Conservation (phyloP, 2,329 filamentous ascomycete genomes). For the Rutstroemia sydowiana region DNA sequence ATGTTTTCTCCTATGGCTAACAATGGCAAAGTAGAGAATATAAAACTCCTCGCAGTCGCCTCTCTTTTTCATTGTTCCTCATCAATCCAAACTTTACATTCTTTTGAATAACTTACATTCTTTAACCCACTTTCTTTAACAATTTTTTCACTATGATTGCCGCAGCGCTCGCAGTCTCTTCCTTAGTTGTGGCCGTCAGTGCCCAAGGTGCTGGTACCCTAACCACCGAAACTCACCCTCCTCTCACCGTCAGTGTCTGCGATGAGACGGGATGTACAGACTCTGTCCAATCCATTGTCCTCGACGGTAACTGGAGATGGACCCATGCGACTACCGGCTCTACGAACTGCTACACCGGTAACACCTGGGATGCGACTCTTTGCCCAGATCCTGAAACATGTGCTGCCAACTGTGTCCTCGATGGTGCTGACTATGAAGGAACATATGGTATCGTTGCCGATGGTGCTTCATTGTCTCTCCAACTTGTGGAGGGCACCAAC, state of each 20-base stretch:
- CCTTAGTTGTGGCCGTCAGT: conserved; percentile 37
- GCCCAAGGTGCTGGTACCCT: conserved; percentile 43
- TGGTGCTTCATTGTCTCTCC: conserved; percentile 45
- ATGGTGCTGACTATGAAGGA: conserved; percentile 44
- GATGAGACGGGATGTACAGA: conserved; percentile 41
- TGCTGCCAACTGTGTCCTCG: conserved; percentile 44
- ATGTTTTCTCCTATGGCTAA: no score
- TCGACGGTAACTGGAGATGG: conserved; percentile 56
- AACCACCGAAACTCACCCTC: conserved; percentile 43
- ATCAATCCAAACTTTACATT: no score
- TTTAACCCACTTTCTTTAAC: no score
- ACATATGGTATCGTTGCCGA: conserved; percentile 50
- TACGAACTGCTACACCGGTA: conserved; percentile 36
- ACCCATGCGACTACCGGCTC: conserved; percentile 40
- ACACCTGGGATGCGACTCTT: conserved; percentile 36
- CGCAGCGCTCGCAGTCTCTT: conserved; percentile 34
- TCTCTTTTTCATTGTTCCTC: no score
- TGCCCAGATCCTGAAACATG: conserved; percentile 40
- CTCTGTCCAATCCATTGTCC: conserved; percentile 40
- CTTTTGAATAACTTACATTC: no score
- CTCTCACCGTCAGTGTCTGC: conserved; percentile 45
- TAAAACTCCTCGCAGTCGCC: no score
- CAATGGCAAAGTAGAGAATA: no score
- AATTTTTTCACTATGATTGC: conserved; percentile 20
- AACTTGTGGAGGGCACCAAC: conserved; percentile 45